Percentiles rank a stretch among this genome's conserved stretches.
These are phyloP conservation scores for Cryptococcus jaspeensis DNA, from an alignment of 1,284 basidiomycete species.

Conservation along the genomic window DNA sequence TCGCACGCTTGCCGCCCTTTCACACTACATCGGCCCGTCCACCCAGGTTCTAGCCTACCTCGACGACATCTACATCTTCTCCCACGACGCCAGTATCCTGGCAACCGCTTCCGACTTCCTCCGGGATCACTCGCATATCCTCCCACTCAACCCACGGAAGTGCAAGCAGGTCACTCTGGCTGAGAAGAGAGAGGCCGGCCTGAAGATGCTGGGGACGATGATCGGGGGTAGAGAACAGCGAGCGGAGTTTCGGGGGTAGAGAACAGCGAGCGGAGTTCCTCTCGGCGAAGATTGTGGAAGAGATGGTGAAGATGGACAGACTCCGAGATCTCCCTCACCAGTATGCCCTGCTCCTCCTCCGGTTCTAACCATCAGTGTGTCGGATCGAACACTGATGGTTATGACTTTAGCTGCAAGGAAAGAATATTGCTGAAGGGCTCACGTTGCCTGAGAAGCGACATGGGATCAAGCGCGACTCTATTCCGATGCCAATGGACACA, in stretches of 20 bases:
- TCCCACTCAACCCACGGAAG: background rate
- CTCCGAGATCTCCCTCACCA: background rate
- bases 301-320: background rate
- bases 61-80: conserved; percentile 23
- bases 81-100: background rate
- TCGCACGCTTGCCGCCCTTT: background rate
- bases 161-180: background rate
- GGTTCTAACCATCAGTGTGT: too few species aligned
- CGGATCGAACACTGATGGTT: too few species aligned
- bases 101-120: background rate
- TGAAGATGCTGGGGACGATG: background rate
- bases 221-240: background rate
- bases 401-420: too few species aligned
- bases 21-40: too few species aligned
- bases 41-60: conserved; percentile 21
- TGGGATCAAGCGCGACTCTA: too few species aligned
- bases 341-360: background rate
- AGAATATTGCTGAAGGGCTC: too few species aligned
- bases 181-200: background rate
- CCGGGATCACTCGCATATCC: too few species aligned
- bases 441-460: too few species aligned
- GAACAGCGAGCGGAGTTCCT: background rate
- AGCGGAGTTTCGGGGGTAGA: background rate
- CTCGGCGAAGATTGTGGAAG: background rate
- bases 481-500: too few species aligned